Evolutionary conservation across 352 stramenopile species (phyloP).

Genomic region (Phytophthora cryptogea): DNA sequence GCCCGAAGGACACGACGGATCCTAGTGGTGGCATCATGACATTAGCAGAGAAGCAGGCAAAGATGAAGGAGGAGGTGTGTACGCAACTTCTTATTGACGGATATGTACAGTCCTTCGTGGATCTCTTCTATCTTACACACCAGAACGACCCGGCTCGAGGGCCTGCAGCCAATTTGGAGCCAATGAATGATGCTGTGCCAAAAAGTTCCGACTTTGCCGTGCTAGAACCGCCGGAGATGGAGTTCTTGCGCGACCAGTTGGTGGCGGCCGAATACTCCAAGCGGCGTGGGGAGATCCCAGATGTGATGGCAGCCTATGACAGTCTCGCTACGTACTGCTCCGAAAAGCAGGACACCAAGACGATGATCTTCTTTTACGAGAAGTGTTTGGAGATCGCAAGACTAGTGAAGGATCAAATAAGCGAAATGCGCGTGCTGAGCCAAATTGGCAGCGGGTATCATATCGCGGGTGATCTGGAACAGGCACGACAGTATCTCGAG

Average conservation of each 20-base stretch:
- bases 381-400: slow-evolving; percentile 92
- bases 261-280: slow-evolving; percentile 88
- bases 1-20: slow-evolving; percentile 16
- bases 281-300: slow-evolving; percentile 81
- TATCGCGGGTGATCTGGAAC: slow-evolving; percentile 64
- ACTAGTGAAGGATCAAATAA: slow-evolving; percentile 83
- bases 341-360: slow-evolving; percentile 85
- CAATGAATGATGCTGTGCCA: not conserved
- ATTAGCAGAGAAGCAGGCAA: slow-evolving; percentile 47
- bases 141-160: slow-evolving; percentile 47
- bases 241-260: slow-evolving; percentile 90
- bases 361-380: slow-evolving; percentile 93
- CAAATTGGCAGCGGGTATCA: slow-evolving; percentile 87
- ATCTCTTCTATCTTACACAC: slow-evolving; percentile 95
- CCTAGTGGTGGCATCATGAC: slow-evolving; percentile 19
- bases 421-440: slow-evolving; percentile 87
- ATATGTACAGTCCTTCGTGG: slow-evolving; percentile 94
- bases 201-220: slow-evolving; percentile 7
- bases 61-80: slow-evolving; percentile 81
- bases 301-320: slow-evolving; percentile 88
- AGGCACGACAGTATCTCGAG: slow-evolving; percentile 83
- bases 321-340: slow-evolving; percentile 73
- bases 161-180: slow-evolving; percentile 5
- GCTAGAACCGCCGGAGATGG: slow-evolving; percentile 65
- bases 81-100: slow-evolving; percentile 87